These are phyloP conservation scores for Ambispora gerdemannii DNA, from an alignment of 192 early-diverging fungal genomes.

Conservation along the genomic window DNA sequence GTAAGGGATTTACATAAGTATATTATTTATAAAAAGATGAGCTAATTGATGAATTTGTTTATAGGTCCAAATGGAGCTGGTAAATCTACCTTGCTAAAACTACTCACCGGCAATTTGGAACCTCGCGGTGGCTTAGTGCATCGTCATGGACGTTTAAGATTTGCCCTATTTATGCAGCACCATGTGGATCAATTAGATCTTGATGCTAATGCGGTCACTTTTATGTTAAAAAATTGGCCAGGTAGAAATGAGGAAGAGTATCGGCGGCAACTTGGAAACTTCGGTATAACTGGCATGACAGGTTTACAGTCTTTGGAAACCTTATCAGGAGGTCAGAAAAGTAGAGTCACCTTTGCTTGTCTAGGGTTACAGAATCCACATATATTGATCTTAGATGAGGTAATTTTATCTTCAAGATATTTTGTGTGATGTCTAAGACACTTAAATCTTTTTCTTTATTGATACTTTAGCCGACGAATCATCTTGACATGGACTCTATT, in stretches of 20 bases:
- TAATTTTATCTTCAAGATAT: constrained; percentile 54
- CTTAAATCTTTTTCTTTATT: constrained; percentile 1
- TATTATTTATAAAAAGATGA: neutral
- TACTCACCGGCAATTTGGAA: constrained; percentile 81
- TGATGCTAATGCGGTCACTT: constrained; percentile 76
- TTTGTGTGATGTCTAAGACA: constrained; percentile 30
- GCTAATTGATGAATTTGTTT: neutral
- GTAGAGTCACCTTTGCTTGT: constrained; percentile 92
- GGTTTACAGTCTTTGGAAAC: constrained; percentile 93
- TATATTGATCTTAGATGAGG: constrained; percentile 94
- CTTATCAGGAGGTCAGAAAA: constrained; percentile 96
- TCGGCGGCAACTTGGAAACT: constrained; percentile 86
- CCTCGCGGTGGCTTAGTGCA: constrained; percentile 78
- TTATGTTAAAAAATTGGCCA: constrained; percentile 84
- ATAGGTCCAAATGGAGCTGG: constrained; percentile 92
- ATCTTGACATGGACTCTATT: constrained; percentile 89
- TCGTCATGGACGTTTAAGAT: constrained; percentile 88
- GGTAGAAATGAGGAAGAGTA: constrained; percentile 95
- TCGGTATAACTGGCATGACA: constrained; percentile 95
- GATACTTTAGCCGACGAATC: constrained; percentile 74
- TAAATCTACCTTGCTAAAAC: constrained; percentile 94
- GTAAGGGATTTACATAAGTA: neutral
- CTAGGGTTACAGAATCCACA: constrained; percentile 89
- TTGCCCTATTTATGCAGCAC: constrained; percentile 96
- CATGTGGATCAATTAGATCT: constrained; percentile 97